Base-by-base conservation (phyloP, 1,284 basidiomycete species). In the Naganishia albida region DNA sequence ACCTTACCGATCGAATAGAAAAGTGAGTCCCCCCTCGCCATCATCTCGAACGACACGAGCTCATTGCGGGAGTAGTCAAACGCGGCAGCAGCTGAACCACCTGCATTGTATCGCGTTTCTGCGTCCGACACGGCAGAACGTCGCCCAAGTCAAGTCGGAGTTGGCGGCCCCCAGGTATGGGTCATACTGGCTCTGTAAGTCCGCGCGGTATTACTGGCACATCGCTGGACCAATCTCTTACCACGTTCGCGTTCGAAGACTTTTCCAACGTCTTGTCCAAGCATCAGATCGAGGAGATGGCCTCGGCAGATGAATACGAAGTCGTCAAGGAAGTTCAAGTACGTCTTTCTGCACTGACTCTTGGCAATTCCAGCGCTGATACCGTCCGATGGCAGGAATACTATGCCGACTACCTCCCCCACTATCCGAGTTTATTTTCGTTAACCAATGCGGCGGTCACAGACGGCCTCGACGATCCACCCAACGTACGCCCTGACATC, bases 61-160 rank as follows among this genome's bases (percentile, higher is more conserved):
- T 28, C 12, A 2, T 23, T 16, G 0, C 25, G 23, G 16, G 18
- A 18, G 16, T 66, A 80, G 78, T 78, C 83, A 82, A 74, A 86
- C 87, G 70, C 87, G 90, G 69, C 92, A 94, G 74, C 82, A 90
- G 18, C 92, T 98, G 86, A 86, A 89, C 16, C 95, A 99, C 76
- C 89, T 99, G 83, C 93, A 94, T 79, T 99, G 96, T 75, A 87
- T 99, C 57, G 95, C 92, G 74, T 93, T 99, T 75, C 82, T 99
- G 10, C 86, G 91, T 56, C 88, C 88, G 25, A 88, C 85, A 62
- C 85, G 89, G 56, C 85, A 88, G 38, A 93, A 90, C 72, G 82
- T 99, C 55, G 86, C 87, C 66, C 88, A 89, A 10, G 82, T 98
- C 57, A 88, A 89, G 71, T 81, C 84, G 49, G 96, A 99, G 77